Evolutionary conservation across 371 early-diverging fungal species (phyloP).

Genomic region (Zopfochytrium polystomum): DNA sequence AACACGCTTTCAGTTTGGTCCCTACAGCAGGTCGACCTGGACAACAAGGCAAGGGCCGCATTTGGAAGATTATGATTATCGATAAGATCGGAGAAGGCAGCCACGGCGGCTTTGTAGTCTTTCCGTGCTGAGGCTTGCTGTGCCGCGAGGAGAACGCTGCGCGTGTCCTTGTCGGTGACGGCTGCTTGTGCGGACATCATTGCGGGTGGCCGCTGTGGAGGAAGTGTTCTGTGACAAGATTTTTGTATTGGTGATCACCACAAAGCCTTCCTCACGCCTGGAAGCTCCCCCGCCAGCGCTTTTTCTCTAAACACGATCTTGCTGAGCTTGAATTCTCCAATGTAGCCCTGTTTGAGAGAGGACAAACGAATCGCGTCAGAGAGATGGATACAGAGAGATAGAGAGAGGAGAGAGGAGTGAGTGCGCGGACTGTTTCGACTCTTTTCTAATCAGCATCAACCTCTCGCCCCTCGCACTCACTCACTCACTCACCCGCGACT

Average conservation of each 20-base stretch:
- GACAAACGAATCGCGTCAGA: too few species aligned
- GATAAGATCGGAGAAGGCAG: slow-evolving; percentile 21
- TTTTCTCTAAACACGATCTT: slow-evolving; percentile 43
- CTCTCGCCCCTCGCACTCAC: neutral
- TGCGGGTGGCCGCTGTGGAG: too few species aligned
- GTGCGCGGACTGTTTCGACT: neutral
- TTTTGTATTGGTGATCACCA: slow-evolving; percentile 40
- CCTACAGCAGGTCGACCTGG: slow-evolving; percentile 28
- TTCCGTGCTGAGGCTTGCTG: slow-evolving; percentile 20
- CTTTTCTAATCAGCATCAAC: neutral
- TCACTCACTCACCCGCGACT: slow-evolving; percentile 35
- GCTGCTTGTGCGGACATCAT: too few species aligned
- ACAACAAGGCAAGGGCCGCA: slow-evolving; percentile 20
- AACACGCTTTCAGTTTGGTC: neutral
- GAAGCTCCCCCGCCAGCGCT: slow-evolving; percentile 45
- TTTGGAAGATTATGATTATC: slow-evolving; percentile 9
- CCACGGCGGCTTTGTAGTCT: slow-evolving; percentile 13
- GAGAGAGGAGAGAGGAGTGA: too few species aligned
- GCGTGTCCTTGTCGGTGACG: slow-evolving; percentile 13
- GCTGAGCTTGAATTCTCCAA: slow-evolving; percentile 39
- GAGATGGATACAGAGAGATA: too few species aligned
- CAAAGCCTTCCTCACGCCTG: slow-evolving; percentile 43
- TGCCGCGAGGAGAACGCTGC: slow-evolving; percentile 18
- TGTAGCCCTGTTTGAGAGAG: slow-evolving; percentile 27
- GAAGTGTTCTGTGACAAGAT: too few species aligned